Evolutionary conservation across 176 grass and related monocot genomes (phyloP).

Genomic region (Eleusine coracana): DNA sequence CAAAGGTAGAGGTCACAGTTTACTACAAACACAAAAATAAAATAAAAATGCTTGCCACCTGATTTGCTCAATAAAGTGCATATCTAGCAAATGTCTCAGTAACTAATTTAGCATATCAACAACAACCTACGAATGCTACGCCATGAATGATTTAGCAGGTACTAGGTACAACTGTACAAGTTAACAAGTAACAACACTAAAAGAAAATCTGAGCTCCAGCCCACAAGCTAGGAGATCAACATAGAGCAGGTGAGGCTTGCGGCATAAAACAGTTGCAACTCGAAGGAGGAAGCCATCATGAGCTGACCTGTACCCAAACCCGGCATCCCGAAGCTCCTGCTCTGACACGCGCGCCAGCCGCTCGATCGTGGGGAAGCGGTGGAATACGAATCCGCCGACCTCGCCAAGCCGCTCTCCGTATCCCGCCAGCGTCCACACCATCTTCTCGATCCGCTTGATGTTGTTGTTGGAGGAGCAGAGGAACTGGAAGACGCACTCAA

Average conservation of each 20-base stretch:
- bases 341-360: conserved; percentile 65
- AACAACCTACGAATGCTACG: not conserved
- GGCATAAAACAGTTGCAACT: not conserved
- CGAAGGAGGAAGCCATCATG: conserved; percentile 12
- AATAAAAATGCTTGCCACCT: not conserved
- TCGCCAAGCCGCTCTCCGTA: conserved; percentile 70
- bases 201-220: conserved; percentile 1
- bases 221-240: not conserved
- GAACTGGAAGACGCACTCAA: conserved; percentile 95
- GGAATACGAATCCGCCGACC: conserved; percentile 72
- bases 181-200: not conserved
- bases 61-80: not conserved
- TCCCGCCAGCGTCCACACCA: conserved; percentile 76
- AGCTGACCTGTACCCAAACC: conserved; percentile 89
- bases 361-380: conserved; percentile 77
- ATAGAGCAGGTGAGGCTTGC: not conserved
- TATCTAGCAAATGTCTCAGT: not conserved
- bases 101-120: not conserved
- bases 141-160: not conserved
- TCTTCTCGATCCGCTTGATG: conserved; percentile 92
- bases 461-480: conserved; percentile 99
- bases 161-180: not conserved
- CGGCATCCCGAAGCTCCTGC: conserved; percentile 81
- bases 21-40: not conserved
- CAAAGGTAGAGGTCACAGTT: not conserved